A percentile compares a stretch with the other conserved stretches of the same genome.
Conservation (phyloP, 2,329 filamentous ascomycete species). For the Monosporascus ibericus region DNA sequence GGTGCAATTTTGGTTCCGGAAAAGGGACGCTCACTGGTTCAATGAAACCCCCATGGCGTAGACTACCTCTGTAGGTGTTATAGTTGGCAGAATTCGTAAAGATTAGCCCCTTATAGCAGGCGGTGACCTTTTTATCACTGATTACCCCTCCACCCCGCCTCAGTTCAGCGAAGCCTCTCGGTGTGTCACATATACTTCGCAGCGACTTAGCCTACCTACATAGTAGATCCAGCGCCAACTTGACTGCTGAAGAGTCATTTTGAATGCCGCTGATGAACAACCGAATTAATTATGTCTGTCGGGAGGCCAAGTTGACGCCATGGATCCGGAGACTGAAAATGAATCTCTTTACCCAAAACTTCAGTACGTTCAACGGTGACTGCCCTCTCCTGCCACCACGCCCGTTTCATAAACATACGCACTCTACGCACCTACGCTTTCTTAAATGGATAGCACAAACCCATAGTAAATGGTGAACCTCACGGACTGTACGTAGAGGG, state of each 20-base stretch:
- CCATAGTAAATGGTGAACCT: no score
- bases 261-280: constrained; percentile 4
- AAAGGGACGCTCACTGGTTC: no score
- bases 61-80: not conserved
- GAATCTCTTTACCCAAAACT: constrained; percentile 12
- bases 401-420: no score
- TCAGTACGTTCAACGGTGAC: constrained; percentile 13
- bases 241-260: not conserved
- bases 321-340: constrained; percentile 14
- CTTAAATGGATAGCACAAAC: no score
- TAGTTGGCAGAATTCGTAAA: not conserved
- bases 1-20: no score
- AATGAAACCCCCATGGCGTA: no score
- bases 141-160: constrained; percentile 1
- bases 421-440: no score
- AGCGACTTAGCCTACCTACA: not conserved
- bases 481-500: no score
- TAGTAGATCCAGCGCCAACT: not conserved
- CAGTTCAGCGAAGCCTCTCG: not conserved
- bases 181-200: not conserved
- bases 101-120: not conserved
- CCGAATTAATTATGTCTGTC: not conserved
- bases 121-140: not conserved
- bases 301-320: constrained; percentile 4
- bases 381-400: no score